Conservation (phyloP, 306 rosid genomes). For the Albizia julibrissin region DNA sequence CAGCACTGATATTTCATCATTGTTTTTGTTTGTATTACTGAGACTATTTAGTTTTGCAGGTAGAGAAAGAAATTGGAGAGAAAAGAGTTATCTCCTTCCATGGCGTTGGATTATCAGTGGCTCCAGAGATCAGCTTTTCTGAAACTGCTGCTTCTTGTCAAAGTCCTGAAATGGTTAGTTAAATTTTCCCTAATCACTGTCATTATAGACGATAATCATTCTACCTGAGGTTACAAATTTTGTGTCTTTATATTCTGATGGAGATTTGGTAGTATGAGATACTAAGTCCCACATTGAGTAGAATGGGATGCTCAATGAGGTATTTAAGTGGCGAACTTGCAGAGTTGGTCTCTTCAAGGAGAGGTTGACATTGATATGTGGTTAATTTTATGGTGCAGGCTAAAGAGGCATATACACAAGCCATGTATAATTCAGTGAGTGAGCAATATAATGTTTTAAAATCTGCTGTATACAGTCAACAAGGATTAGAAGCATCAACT, state of each 20-base stretch:
- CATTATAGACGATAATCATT: neutral
- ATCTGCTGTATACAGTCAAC: neutral
- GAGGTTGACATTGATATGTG: neutral
- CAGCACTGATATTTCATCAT: neutral
- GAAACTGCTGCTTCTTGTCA: neutral
- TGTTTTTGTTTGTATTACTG: neutral
- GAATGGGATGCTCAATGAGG: neutral
- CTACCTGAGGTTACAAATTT: neutral
- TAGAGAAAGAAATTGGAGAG: neutral
- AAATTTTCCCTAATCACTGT: neutral
- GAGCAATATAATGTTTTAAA: neutral
- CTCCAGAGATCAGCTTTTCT: neutral
- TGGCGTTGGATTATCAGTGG: constrained; percentile 5
- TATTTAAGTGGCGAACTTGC: neutral
- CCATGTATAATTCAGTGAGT: neutral
- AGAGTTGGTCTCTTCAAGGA: neutral
- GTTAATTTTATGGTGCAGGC: neutral
- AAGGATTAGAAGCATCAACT: constrained; percentile 8
- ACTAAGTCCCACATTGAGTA: neutral
- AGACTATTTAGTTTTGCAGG: neutral
- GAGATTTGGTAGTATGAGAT: too few relatives aligned
- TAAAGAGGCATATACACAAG: neutral
- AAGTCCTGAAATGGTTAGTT: neutral
- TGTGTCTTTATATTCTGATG: neutral
- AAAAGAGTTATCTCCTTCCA: neutral